These are phyloP conservation scores for Letharia lupina DNA, from an alignment of 495 filamentous ascomycete species.

Conservation along the genomic window DNA sequence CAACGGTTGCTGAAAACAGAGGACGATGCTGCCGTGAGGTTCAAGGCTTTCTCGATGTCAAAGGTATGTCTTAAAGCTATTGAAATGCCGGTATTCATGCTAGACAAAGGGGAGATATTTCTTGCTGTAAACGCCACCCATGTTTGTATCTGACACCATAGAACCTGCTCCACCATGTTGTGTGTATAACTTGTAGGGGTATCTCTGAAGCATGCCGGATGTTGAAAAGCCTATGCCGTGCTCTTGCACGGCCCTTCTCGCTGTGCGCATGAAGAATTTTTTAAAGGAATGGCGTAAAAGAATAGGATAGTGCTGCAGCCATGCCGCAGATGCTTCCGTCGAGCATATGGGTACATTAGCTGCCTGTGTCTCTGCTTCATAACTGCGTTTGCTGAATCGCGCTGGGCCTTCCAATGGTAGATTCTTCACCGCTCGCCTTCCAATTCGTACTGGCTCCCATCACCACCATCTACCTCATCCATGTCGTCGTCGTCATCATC, in stretches of 20 bases:
- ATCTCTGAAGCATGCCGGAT: constrained; percentile 4
- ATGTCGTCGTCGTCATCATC: constrained; percentile 43
- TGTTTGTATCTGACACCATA: background rate
- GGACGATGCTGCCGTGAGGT: background rate
- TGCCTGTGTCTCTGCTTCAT: constrained; percentile 1
- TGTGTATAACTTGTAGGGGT: constrained; percentile 4
- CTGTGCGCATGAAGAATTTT: background rate
- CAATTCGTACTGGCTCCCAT: constrained; percentile 28
- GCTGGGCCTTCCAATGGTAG: background rate
- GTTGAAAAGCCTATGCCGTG: background rate
- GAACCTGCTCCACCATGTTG: background rate
- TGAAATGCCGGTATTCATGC: background rate
- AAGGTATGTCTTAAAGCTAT: background rate
- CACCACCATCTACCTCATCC: constrained; percentile 30
- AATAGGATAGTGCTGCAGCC: background rate
- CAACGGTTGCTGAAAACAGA: background rate
- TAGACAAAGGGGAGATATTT: background rate
- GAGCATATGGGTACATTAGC: constrained; percentile 1
- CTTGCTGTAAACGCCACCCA: background rate
- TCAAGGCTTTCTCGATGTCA: background rate
- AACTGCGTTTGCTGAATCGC: background rate
- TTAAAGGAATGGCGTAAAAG: background rate
- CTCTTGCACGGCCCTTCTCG: background rate
- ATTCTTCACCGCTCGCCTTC: constrained; percentile 20
- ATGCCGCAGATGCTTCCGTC: background rate